Evolutionary conservation across 352 stramenopile genomes (phyloP).

Genomic region (Globisporangium megalacanthum): DNA sequence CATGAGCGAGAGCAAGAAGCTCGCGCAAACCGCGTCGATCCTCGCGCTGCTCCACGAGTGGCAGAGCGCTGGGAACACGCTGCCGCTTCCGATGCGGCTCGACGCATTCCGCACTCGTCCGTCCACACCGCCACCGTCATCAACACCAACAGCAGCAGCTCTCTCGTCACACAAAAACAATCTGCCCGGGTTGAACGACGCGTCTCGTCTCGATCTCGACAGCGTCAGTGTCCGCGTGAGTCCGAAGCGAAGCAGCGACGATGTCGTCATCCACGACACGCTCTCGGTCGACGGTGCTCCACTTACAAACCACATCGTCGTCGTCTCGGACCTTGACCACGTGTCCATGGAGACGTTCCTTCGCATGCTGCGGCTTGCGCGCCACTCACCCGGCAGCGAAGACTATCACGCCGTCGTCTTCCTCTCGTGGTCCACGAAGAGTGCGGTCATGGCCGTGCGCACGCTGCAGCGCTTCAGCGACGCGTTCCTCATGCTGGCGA

Average conservation of each 20-base stretch:
- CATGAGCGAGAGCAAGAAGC: constrained; percentile 59
- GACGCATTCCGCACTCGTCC: neutral
- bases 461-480: constrained; percentile 38
- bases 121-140: neutral
- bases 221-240: neutral
- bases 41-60: constrained; percentile 34
- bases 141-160: neutral
- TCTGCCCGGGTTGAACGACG: neutral
- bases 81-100: constrained; percentile 19
- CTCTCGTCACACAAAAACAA: neutral
- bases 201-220: constrained; percentile 1
- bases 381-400: constrained; percentile 22
- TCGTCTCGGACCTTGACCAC: constrained; percentile 48
- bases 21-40: constrained; percentile 41
- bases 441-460: constrained; percentile 11
- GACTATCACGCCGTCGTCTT: constrained; percentile 58
- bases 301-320: constrained; percentile 52
- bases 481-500: constrained; percentile 54
- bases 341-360: constrained; percentile 42
- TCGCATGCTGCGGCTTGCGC: constrained; percentile 38
- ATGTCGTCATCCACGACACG: constrained; percentile 36
- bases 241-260: neutral
- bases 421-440: constrained; percentile 49
- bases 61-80: constrained; percentile 31
- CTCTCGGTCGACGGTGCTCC: constrained; percentile 5